Base-by-base conservation (phyloP, 129 eudicot genomes). In the Flaveria trinervia region DNA sequence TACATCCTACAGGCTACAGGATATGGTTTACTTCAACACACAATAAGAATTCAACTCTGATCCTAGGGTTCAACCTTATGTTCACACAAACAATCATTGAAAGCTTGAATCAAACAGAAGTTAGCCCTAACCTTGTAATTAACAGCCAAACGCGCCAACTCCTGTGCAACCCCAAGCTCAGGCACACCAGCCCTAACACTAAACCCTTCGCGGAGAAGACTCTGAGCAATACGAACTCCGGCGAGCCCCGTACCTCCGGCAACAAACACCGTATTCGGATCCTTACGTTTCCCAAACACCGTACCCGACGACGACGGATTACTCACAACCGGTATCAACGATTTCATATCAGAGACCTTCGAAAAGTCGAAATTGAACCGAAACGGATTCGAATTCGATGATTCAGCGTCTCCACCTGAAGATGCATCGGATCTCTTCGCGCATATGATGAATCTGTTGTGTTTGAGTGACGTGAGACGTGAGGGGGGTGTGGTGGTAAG, bases 111-210 rank as follows among this genome's bases (percentile, higher is more conserved):
- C 12, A 7, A 18, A 46, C 26, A 9, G 54, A 14, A 10, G 72
- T 22, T 73, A 62, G 15, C 16, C 28, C 76, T 72, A 65, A 90
- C 98, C 98, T 94, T 87, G 73, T 94, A 94, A 17, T 51, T 77
- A 36, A 90, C 82, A 43, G 97, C 98, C 43, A 94, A 74, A 12
- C 88, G 96, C 69, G 98, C 98, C n/a, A 94, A 81, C 30, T 91
- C 98, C 81, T 91, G 98, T 0, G 98, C 96, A 70, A 89, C 85
- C 51, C 69, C 80, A 22, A 94, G 93, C 73, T 91, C 93, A 1
- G 88, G 65, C 60, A 94, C 98, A 23, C 97, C 97, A 57, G 98
- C 98, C 80, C 98, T 85, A 13, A 94, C 98, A 16, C 79, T 84
- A 70, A 91, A 94, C 3, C 97, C 98, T 77, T 87, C 82, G 3